phyloP scores from a whole-genome alignment of 1,284 basidiomycete species.

The Malassezia globosa region DNA sequence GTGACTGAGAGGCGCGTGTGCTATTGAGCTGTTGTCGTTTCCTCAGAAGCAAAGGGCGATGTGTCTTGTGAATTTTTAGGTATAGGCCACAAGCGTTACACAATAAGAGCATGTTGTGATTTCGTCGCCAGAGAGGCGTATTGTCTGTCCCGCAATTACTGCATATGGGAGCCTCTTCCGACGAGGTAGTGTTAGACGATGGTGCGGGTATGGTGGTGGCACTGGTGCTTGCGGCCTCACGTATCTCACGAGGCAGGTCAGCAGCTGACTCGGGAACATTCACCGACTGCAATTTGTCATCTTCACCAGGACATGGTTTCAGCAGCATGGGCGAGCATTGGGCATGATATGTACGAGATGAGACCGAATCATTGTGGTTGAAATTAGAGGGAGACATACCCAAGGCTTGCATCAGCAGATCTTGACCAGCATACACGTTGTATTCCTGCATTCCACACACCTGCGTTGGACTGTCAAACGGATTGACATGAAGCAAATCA shows the following conservation, averaged over 20 bases:
- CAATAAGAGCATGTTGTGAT: slow-evolving; percentile 33
- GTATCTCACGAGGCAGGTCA: too few relatives aligned
- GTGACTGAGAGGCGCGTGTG: slow-evolving; percentile 22
- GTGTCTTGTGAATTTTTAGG: slow-evolving; percentile 41
- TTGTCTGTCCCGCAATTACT: slow-evolving; percentile 41
- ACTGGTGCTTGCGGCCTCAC: too few relatives aligned
- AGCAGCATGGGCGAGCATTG: too few relatives aligned
- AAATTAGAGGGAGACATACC: background rate
- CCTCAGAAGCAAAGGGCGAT: slow-evolving; percentile 21
- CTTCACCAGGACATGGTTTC: too few relatives aligned
- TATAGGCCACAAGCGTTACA: slow-evolving; percentile 46
- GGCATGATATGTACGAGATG: too few relatives aligned
- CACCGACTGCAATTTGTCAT: too few relatives aligned
- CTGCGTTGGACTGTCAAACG: background rate
- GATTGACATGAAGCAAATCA: slow-evolving; percentile 13
- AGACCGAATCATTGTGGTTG: too few relatives aligned
- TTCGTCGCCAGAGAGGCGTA: slow-evolving; percentile 41
- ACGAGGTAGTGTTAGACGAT: too few relatives aligned
- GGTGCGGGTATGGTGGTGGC: too few relatives aligned
- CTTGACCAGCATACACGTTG: background rate
- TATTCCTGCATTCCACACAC: slow-evolving; percentile 13
- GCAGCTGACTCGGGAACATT: too few relatives aligned
- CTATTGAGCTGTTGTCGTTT: slow-evolving; percentile 28
- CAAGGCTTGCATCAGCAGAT: slow-evolving; percentile 2
- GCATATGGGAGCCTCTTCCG: slow-evolving; percentile 22